A percentile compares a stretch with the other conserved stretches of the same genome.
Evolutionary conservation across 176 grass and related monocot genomes (phyloP).

Genomic region (Elaeis guineensis): DNA sequence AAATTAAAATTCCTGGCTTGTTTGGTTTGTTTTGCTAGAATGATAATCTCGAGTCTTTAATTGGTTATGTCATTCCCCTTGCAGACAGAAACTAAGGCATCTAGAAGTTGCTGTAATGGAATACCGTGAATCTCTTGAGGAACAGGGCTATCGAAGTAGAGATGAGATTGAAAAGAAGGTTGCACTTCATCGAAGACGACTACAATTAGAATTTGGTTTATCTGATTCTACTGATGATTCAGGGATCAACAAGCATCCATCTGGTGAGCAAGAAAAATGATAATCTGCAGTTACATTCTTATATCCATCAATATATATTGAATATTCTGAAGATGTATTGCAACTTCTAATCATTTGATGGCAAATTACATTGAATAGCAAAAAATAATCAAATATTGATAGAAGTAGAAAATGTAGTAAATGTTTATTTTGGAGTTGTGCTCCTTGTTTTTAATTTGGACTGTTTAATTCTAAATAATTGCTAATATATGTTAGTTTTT

Average conservation of each 20-base stretch:
- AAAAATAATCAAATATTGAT: no score
- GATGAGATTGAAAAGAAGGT: constrained; percentile 94
- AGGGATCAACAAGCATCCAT: constrained; percentile 41
- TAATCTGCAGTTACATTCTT: background rate
- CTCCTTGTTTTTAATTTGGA: no score
- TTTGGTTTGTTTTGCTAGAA: no score
- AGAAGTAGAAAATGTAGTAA: no score
- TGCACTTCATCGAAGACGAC: constrained; percentile 48
- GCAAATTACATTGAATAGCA: no score
- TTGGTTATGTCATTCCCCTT: constrained; percentile 10
- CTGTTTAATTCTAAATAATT: no score
- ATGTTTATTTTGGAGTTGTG: no score
- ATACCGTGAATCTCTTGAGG: constrained; percentile 87
- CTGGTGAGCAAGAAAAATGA: constrained; percentile 40
- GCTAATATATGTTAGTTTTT: no score
- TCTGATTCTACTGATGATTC: constrained; percentile 51
- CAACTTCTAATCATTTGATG: no score
- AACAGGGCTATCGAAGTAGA: constrained; percentile 56
- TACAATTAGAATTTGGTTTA: constrained; percentile 80
- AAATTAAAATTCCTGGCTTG: background rate
- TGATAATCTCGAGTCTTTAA: background rate
- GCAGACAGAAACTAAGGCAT: constrained; percentile 81
- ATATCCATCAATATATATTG: no score
- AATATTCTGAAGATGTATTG: no score
- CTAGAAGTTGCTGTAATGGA: constrained; percentile 89